A percentile compares a stretch with the other conserved stretches of the same genome.
These are phyloP conservation scores for Mycena sp. DNA, from an alignment of 1,284 basidiomycete species.

Conservation along the genomic window DNA sequence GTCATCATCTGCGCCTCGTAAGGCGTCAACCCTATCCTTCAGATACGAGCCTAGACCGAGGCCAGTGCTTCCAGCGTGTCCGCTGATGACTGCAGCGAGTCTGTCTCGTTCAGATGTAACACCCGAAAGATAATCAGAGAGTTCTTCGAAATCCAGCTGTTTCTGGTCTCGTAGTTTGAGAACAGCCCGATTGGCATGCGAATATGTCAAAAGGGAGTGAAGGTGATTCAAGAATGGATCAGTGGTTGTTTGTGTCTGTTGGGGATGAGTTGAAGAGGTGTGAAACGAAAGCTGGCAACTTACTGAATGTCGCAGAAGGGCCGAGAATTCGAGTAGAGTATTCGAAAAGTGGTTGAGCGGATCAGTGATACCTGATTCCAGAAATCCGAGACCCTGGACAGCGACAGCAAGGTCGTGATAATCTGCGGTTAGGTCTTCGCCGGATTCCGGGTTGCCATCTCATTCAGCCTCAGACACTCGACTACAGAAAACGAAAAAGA, in stretches of 20 bases:
- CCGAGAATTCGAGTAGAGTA: conserved; percentile 92
- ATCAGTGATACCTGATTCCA: conserved; percentile 98
- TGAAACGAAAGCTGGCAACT: conserved; percentile 35
- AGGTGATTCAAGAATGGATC: conserved; percentile 91
- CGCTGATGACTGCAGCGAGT: conserved; percentile 84
- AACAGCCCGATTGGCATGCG: conserved; percentile 89
- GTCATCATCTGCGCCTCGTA: conserved; percentile 94
- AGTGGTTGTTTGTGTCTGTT: conserved; percentile 83
- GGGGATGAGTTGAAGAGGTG: conserved; percentile 12
- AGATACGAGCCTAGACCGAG: conserved; percentile 91
- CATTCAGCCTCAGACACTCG: conserved; percentile 79
- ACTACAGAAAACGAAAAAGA: conserved; percentile 37
- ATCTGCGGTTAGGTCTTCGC: conserved; percentile 93
- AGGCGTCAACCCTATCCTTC: conserved; percentile 92
- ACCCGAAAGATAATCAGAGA: conserved; percentile 93
- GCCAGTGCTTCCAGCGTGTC: conserved; percentile 82
- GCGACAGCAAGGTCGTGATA: conserved; percentile 97
- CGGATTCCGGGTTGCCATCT: conserved; percentile 80
- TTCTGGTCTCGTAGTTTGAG: conserved; percentile 97
- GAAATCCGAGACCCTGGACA: conserved; percentile 95
- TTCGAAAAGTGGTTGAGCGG: conserved; percentile 96
- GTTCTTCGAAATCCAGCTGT: conserved; percentile 98
- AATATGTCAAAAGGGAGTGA: conserved; percentile 90
- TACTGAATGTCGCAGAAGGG: conserved; percentile 84
- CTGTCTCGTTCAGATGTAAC: conserved; percentile 93